Conservation (phyloP, 2,329 filamentous ascomycete species). For the Apiospora saccharicola region DNA sequence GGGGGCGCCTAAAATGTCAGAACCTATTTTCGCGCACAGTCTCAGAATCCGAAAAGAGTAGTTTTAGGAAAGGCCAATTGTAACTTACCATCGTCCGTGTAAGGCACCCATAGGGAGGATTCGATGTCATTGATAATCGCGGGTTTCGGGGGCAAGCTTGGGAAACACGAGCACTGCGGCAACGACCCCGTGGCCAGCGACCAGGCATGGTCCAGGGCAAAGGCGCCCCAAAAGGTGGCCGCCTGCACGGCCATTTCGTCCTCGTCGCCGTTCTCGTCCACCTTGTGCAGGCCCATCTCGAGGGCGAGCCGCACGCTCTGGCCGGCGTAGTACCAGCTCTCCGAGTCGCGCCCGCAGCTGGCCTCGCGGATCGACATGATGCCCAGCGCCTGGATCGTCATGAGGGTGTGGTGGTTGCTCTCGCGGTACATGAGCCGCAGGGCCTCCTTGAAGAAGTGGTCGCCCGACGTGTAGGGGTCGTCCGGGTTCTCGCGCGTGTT, state of each 20-base stretch:
- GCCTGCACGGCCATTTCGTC: slow-evolving; percentile 65
- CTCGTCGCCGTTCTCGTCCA: slow-evolving; percentile 52
- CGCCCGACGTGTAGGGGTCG: slow-evolving; percentile 71
- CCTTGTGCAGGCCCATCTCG: slow-evolving; percentile 73
- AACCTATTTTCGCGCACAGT: slow-evolving; percentile 26
- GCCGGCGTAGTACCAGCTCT: slow-evolving; percentile 76
- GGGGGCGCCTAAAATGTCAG: slow-evolving; percentile 52
- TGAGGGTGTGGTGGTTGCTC: slow-evolving; percentile 66
- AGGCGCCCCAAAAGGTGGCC: slow-evolving; percentile 69
- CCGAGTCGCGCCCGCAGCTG: slow-evolving; percentile 74
- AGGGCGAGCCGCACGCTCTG: slow-evolving; percentile 76
- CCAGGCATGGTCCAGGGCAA: slow-evolving; percentile 70
- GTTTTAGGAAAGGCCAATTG: background rate
- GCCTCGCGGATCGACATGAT: slow-evolving; percentile 80
- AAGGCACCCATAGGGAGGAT: slow-evolving; percentile 65
- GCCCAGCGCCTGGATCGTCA: slow-evolving; percentile 77
- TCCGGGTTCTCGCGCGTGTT: slow-evolving; percentile 68
- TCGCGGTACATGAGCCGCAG: slow-evolving; percentile 66
- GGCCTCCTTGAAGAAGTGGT: slow-evolving; percentile 78
- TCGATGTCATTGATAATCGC: slow-evolving; percentile 67
- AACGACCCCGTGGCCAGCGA: slow-evolving; percentile 69
- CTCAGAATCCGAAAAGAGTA: slow-evolving; percentile 18
- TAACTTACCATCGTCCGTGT: slow-evolving; percentile 62
- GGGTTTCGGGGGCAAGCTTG: slow-evolving; percentile 65
- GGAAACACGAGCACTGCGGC: slow-evolving; percentile 65